Conservation (phyloP, 495 filamentous ascomycete species). For the Astrothelium macrocarpum region DNA sequence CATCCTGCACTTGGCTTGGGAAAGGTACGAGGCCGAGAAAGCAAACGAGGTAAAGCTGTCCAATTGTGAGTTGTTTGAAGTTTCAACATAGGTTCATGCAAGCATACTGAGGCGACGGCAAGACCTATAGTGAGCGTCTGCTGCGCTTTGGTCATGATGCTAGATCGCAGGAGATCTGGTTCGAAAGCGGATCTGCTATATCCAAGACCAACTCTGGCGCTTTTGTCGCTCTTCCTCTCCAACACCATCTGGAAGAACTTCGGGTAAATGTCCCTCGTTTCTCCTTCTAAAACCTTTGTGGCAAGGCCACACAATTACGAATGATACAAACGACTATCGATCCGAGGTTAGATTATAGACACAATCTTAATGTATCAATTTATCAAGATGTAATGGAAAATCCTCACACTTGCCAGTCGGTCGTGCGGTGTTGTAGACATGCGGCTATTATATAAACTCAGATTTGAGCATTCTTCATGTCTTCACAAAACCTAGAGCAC, state of each 20-base stretch:
- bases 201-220: not conserved
- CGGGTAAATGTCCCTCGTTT: not conserved
- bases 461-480: not conserved
- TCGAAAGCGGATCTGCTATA: not conserved
- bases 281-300: not conserved
- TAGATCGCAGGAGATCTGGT: not conserved
- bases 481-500: not conserved
- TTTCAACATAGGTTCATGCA: constrained; percentile 5
- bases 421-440: no score
- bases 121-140: constrained; percentile 82
- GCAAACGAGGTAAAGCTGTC: constrained; percentile 75
- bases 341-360: not conserved
- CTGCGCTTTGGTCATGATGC: constrained; percentile 80
- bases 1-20: constrained; percentile 58
- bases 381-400: not conserved
- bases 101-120: constrained; percentile 70
- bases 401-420: no score
- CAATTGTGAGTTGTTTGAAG: constrained; percentile 11
- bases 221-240: no score
- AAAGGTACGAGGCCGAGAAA: constrained; percentile 81
- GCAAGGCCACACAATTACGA: not conserved
- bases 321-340: not conserved
- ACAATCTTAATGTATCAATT: not conserved
- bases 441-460: not conserved
- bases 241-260: not conserved